These are phyloP conservation scores for Rhodotorula graminis DNA, from an alignment of 768 basidiomycete genomes.

Conservation along the genomic window DNA sequence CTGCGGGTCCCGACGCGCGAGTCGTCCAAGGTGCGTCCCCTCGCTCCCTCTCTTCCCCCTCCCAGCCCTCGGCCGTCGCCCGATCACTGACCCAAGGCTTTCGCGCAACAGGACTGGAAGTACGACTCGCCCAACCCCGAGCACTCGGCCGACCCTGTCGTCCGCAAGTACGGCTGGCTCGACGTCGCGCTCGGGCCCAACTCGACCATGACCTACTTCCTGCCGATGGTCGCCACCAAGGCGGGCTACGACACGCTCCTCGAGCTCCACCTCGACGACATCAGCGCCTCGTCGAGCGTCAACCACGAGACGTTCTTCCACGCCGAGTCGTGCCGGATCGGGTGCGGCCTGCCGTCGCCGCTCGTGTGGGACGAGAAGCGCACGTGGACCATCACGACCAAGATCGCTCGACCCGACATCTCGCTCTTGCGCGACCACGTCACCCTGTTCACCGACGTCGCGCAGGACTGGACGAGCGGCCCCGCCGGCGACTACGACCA, in stretches of 20 bases:
- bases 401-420: slow-evolving; percentile 65
- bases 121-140: slow-evolving; percentile 63
- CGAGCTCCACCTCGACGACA: slow-evolving; percentile 73
- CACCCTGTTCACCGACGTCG: slow-evolving; percentile 89
- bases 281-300: slow-evolving; percentile 74
- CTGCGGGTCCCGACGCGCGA: slow-evolving; percentile 87
- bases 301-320: slow-evolving; percentile 76
- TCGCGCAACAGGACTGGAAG: slow-evolving; percentile 69
- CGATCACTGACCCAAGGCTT: too few species aligned
- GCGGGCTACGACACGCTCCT: slow-evolving; percentile 73
- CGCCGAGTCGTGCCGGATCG: slow-evolving; percentile 69
- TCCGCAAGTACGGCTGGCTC: slow-evolving; percentile 60
- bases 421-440: slow-evolving; percentile 86
- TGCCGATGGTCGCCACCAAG: slow-evolving; percentile 71
- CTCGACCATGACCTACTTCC: slow-evolving; percentile 75
- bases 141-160: slow-evolving; percentile 53
- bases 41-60: too few species aligned
- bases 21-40: slow-evolving; percentile 64
- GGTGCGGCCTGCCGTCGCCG: slow-evolving; percentile 62
- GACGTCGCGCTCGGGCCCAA: slow-evolving; percentile 70
- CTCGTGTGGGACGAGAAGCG: slow-evolving; percentile 75
- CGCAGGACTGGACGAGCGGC: slow-evolving; percentile 82
- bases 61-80: too few species aligned
- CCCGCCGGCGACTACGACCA: slow-evolving; percentile 72
- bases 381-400: slow-evolving; percentile 71